Evolutionary conservation across 108 stramenopile genomes (phyloP).

Genomic region (Mayamaea pseudoterrestris): DNA sequence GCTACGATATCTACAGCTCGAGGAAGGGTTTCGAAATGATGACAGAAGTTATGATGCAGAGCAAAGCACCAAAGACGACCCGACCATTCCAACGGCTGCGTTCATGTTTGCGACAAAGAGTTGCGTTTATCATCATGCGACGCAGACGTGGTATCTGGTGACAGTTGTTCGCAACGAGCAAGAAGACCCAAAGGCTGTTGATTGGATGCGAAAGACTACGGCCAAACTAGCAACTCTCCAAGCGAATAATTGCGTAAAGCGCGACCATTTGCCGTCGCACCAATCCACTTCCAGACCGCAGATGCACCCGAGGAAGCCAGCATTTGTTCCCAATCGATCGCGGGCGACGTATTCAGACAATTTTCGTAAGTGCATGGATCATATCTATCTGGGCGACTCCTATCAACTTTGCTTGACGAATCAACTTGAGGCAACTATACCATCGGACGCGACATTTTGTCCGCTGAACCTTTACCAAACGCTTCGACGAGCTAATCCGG

Average conservation of each 20-base stretch:
- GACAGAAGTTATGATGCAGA: not conserved
- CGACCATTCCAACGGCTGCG: constrained; percentile 53
- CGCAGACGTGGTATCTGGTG: constrained; percentile 51
- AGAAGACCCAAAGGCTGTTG: constrained; percentile 8
- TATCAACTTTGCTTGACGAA: constrained; percentile 93
- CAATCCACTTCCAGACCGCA: not conserved
- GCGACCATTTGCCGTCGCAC: not conserved
- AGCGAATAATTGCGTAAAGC: not conserved
- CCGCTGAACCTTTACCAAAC: constrained; percentile 60
- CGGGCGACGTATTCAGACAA: constrained; percentile 37
- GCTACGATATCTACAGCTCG: constrained; percentile 23
- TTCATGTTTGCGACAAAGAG: constrained; percentile 63
- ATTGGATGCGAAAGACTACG: constrained; percentile 42
- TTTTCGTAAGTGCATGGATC: constrained; percentile 54
- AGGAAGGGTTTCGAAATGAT: constrained; percentile 10
- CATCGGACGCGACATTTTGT: not conserved
- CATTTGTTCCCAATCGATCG: constrained; percentile 48
- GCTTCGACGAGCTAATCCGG: constrained; percentile 78
- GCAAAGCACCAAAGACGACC: constrained; percentile 7
- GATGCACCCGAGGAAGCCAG: not conserved
- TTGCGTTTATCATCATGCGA: constrained; percentile 62
- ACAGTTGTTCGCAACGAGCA: constrained; percentile 23
- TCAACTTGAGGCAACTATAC: constrained; percentile 39
- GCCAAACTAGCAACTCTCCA: not conserved
- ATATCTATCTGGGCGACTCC: constrained; percentile 77